Base-by-base conservation (phyloP, 1,284 basidiomycete genomes). In the Pholiota adiposa region DNA sequence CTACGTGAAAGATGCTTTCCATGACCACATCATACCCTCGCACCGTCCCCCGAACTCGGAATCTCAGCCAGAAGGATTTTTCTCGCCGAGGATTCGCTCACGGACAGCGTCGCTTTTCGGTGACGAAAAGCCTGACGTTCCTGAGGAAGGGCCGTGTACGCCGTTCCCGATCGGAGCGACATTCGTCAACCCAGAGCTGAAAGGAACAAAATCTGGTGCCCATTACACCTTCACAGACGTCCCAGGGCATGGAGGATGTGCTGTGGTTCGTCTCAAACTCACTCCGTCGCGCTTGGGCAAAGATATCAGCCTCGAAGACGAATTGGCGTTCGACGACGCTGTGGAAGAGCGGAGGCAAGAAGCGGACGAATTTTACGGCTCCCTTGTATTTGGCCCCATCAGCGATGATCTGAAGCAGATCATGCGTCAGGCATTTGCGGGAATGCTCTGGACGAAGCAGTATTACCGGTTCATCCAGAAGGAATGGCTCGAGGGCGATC, bases 361-460 rank as follows among this genome's bases (percentile, higher is more conserved):
- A 73, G 93, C 96, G 8, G 94, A 98, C 73, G 97, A 99, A 75
- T 99, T 99, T 73, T 99, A 98, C 77, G 81, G 84, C 54, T 83
- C 86, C 14, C 83, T 98, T 59, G 87, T 89, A 52, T 83, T 88
- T 64, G 92, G 92, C 3, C 88, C 91, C 11, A 89, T 97, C 70
- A 92, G 86, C 65, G 95, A 97, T 62, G 97, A 99, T 76, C 80
- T 98, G 72, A 89, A 89, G 73, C 96, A 96, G 75, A 93, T 99
- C 70, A 97, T 96, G 94, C 84, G 97, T 61, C 97, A 98, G 75
- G 97, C 96, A n/a, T 79, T 98, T 36, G 89, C 88, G 21, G 97
- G 97, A n/a, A 98, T 99, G 97, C 79, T 99, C 56, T 98, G 97
- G 96, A 96, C 93, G 56, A 99, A 98, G 79, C 97, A 98, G 70